These are phyloP conservation scores for Pythium aquatile DNA, from an alignment of 352 stramenopile genomes.

Conservation along the genomic window DNA sequence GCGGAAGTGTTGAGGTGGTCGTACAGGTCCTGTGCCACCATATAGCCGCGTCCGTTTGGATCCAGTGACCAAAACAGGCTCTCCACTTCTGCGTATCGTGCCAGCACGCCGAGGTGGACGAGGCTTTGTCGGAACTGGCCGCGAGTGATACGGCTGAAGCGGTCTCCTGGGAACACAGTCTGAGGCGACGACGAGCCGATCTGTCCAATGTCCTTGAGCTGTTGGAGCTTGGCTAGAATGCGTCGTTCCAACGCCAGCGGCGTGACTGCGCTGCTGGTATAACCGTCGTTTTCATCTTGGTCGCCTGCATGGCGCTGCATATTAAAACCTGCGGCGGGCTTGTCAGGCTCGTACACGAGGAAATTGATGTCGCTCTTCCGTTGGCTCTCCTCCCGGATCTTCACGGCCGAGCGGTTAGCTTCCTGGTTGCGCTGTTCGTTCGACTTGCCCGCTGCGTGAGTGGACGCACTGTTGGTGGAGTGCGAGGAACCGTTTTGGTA, in stretches of 20 bases:
- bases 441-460: constrained; percentile 62
- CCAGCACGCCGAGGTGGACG: constrained; percentile 56
- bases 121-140: constrained; percentile 75
- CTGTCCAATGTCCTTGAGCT: constrained; percentile 63
- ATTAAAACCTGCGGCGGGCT: constrained; percentile 14
- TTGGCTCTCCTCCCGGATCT: constrained; percentile 64
- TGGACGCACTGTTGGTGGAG: neutral
- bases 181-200: constrained; percentile 46
- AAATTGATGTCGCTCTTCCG: constrained; percentile 56
- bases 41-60: constrained; percentile 57
- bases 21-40: constrained; percentile 59
- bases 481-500: neutral
- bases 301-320: constrained; percentile 7
- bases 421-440: constrained; percentile 74
- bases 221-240: constrained; percentile 59
- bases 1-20: constrained; percentile 45
- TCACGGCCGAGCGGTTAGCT: constrained; percentile 59
- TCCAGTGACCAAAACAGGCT: constrained; percentile 76
- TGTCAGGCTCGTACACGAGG: constrained; percentile 1
- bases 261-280: constrained; percentile 18
- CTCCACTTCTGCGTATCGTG: constrained; percentile 69
- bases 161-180: constrained; percentile 67
- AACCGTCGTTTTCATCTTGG: neutral
- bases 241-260: constrained; percentile 44
- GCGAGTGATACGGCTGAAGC: constrained; percentile 65